These are phyloP conservation scores for Takashimella tepidaria DNA, from an alignment of 1,284 basidiomycete genomes.

Conservation along the genomic window DNA sequence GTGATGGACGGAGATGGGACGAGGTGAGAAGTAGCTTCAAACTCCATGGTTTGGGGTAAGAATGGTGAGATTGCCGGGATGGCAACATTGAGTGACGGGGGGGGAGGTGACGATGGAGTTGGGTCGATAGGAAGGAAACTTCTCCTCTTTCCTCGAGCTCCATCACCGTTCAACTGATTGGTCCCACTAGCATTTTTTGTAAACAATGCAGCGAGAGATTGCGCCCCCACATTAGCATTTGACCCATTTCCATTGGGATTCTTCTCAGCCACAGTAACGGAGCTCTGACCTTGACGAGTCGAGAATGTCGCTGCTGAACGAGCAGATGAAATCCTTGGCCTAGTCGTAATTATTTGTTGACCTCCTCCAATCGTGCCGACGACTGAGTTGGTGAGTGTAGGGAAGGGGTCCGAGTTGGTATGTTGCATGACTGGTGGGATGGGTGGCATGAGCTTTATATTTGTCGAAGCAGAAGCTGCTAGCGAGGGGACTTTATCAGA, in stretches of 20 bases:
- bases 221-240: not conserved
- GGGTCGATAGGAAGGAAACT: constrained; percentile 77
- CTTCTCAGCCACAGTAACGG: constrained; percentile 7
- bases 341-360: constrained; percentile 1
- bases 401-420: constrained; percentile 33
- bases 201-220: not conserved
- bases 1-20: not conserved
- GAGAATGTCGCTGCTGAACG: constrained; percentile 31
- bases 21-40: not conserved
- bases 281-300: constrained; percentile 5
- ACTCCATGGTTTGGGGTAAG: constrained; percentile 41
- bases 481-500: constrained; percentile 16
- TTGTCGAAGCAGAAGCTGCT: constrained; percentile 31
- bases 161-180: not conserved
- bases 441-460: constrained; percentile 29
- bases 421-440: constrained; percentile 27
- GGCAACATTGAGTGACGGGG: constrained; percentile 46
- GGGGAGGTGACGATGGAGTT: constrained; percentile 18
- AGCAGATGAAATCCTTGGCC: constrained; percentile 22
- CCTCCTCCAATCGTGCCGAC: too few species aligned
- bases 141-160: constrained; percentile 55
- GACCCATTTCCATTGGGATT: not conserved
- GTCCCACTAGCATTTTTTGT: not conserved
- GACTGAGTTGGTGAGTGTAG: constrained; percentile 5
- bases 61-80: constrained; percentile 62